phyloP scores from a whole-genome alignment of 441 rosid genomes.

The Pelargonium fulgidum region DNA sequence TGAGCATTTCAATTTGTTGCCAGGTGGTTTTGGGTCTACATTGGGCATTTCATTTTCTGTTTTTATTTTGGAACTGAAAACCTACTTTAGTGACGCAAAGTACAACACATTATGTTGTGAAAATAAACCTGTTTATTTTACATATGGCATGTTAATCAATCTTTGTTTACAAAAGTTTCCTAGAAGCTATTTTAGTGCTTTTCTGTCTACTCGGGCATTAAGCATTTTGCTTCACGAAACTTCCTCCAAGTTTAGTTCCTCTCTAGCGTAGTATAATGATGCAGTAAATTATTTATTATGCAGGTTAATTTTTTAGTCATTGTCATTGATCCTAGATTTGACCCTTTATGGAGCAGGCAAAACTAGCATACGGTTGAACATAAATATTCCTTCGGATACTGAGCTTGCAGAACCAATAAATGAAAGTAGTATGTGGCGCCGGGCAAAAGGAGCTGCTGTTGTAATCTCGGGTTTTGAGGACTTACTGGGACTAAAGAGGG shows the following conservation, averaged over 20 bases:
- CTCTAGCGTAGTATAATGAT: neutral
- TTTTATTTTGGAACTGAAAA: neutral
- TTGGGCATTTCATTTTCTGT: neutral
- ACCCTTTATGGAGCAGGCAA: conserved; percentile 48
- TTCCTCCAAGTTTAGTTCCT: neutral
- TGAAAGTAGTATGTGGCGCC: conserved; percentile 80
- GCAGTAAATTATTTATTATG: neutral
- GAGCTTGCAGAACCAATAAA: conserved; percentile 73
- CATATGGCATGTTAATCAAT: neutral
- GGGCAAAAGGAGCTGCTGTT: conserved; percentile 73
- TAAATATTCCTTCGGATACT: conserved; percentile 56
- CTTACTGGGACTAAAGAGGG: conserved; percentile 53
- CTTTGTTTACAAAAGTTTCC: neutral
- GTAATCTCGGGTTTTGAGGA: conserved; percentile 37
- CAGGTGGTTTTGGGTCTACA: conserved; percentile 41
- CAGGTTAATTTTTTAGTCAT: neutral
- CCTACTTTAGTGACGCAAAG: neutral
- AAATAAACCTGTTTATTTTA: neutral
- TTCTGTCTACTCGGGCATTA: neutral
- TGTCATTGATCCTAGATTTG: conserved; percentile 13
- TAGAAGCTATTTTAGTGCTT: neutral
- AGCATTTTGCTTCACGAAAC: too few species aligned
- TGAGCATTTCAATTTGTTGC: conserved; percentile 54
- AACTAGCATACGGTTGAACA: conserved; percentile 49
- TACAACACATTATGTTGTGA: neutral